Conservation (phyloP, 768 basidiomycete species). For the Tylopilus vinaceipallidus region DNA sequence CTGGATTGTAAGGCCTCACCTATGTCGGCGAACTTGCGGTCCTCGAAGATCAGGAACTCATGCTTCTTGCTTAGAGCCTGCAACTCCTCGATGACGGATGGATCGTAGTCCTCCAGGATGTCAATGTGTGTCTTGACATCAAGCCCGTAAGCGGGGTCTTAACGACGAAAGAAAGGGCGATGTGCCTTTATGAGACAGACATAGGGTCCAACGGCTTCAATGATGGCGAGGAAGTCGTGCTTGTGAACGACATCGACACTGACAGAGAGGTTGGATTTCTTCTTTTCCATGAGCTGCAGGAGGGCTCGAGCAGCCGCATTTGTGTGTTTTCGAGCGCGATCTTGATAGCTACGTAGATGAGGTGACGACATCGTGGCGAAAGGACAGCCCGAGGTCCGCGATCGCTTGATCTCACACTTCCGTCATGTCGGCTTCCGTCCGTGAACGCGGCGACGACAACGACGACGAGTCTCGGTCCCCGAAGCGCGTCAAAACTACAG, state of each 20-base stretch:
- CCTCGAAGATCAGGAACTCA: conserved; percentile 96
- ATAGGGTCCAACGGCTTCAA: conserved; percentile 85
- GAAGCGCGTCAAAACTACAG: conserved; percentile 39
- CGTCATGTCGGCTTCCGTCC: conserved; percentile 35
- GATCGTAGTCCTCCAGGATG: conserved; percentile 89
- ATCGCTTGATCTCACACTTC: too few relatives aligned
- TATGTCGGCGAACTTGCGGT: conserved; percentile 98
- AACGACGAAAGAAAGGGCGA: conserved; percentile 6
- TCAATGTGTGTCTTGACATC: conserved; percentile 87
- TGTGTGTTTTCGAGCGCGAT: conserved; percentile 52
- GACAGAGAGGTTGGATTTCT: conserved; percentile 90
- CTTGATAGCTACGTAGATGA: conserved; percentile 54
- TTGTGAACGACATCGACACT: conserved; percentile 90
- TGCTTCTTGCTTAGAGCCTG: conserved; percentile 71
- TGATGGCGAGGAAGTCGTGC: conserved; percentile 76
- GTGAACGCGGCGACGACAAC: conserved; percentile 56
- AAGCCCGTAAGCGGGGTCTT: conserved; percentile 24
- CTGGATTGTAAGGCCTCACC: conserved; percentile 46
- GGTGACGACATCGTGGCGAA: conserved; percentile 32
- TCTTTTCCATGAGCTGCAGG: conserved; percentile 79
- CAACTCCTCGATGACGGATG: conserved; percentile 64
- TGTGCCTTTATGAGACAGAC: conserved; percentile 93
- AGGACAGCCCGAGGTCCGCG: too few relatives aligned
- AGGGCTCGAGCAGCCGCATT: conserved; percentile 81
- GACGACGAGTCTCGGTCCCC: conserved; percentile 34